phyloP scores from a whole-genome alignment of 2,329 filamentous ascomycete genomes.

The Penicillium decumbens region DNA sequence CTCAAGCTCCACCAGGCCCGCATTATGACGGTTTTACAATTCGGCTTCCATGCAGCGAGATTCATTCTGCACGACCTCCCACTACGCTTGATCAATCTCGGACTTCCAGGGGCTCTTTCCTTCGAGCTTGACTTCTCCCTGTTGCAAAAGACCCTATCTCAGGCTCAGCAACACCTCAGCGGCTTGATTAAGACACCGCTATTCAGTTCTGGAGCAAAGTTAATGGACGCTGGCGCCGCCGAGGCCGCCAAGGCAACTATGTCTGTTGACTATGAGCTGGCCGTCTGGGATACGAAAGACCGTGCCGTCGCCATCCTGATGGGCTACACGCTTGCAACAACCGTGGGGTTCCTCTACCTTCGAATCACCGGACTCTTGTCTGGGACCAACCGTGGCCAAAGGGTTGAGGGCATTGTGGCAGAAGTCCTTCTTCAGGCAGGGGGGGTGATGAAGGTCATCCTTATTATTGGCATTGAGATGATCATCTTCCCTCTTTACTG shows the following conservation, averaged over 20 bases:
- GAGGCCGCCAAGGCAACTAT: conserved; percentile 18
- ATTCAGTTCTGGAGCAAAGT: conserved; percentile 25
- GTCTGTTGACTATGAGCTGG: conserved; percentile 54
- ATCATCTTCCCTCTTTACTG: conserved; percentile 95
- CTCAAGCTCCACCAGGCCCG: conserved; percentile 57
- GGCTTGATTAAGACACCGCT: conserved; percentile 20
- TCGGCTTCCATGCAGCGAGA: conserved; percentile 38
- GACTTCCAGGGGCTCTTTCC: conserved; percentile 21
- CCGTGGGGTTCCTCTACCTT: conserved; percentile 73
- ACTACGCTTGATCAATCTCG: conserved; percentile 29
- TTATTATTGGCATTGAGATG: conserved; percentile 99
- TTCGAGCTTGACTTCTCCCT: conserved; percentile 18
- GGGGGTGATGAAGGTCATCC: conserved; percentile 93
- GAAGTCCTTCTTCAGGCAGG: conserved; percentile 88
- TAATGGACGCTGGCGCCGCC: conserved; percentile 24
- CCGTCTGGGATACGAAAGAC: conserved; percentile 66
- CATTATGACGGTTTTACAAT: conserved; percentile 42
- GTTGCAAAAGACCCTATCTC: conserved; percentile 13
- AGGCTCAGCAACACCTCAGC: conserved; percentile 20
- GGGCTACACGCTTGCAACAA: conserved; percentile 73
- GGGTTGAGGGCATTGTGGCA: conserved; percentile 66
- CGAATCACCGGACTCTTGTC: conserved; percentile 67
- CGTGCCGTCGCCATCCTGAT: conserved; percentile 68
- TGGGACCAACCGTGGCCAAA: conserved; percentile 50
- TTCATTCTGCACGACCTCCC: conserved; percentile 43